These are phyloP conservation scores for Tetramitus jugosus DNA, from an alignment of 208 protist genomes.

Conservation along the genomic window DNA sequence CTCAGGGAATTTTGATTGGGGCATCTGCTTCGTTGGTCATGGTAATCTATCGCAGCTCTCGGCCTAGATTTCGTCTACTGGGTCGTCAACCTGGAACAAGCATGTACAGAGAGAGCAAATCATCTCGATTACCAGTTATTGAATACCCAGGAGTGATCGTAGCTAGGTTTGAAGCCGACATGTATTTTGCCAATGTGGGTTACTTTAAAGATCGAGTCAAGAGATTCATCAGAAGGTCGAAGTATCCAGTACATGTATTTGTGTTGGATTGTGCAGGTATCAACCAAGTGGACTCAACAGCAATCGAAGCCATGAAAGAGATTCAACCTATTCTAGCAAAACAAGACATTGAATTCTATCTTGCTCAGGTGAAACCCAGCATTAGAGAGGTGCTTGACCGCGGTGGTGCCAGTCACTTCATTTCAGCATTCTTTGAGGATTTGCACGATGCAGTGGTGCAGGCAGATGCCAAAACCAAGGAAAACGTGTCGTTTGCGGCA, in stretches of 20 bases:
- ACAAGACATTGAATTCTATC: not conserved
- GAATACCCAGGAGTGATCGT: not conserved
- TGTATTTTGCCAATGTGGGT: not conserved
- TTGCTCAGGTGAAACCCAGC: not conserved
- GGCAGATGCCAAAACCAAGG: not conserved
- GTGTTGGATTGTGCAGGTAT: not conserved
- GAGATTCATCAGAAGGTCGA: not conserved
- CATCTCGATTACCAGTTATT: not conserved
- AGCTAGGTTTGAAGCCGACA: not conserved
- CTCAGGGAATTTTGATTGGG: conserved; percentile 17
- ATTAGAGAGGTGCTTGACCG: not conserved
- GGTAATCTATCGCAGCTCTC: not conserved
- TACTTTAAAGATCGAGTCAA: not conserved
- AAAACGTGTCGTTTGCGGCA: no score
- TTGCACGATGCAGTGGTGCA: not conserved
- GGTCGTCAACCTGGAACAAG: not conserved
- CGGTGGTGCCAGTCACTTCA: not conserved
- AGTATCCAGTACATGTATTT: not conserved
- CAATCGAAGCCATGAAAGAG: not conserved
- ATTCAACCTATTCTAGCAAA: not conserved
- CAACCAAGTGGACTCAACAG: not conserved
- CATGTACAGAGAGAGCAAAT: not conserved
- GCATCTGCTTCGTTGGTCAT: not conserved
- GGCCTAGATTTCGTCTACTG: not conserved
- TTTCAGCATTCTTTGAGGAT: not conserved